phyloP scores from a whole-genome alignment of 202 grass and related monocot genomes.

The Hordeum pubiflorum region DNA sequence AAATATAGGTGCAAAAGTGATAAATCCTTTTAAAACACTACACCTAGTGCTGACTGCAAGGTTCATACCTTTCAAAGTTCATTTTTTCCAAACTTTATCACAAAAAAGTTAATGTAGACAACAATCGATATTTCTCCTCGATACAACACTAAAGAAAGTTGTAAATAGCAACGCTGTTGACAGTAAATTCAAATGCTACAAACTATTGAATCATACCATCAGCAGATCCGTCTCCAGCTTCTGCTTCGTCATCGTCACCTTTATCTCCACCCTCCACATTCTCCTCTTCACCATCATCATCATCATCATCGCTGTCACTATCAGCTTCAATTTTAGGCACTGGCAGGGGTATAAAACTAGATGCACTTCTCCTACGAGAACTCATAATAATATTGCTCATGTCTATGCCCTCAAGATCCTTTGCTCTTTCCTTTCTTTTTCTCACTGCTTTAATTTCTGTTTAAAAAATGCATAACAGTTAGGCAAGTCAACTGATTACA shows the following conservation, averaged over 20 bases:
- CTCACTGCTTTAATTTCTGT: conserved; percentile 89
- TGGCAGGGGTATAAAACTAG: conserved; percentile 64
- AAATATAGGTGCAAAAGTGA: not conserved
- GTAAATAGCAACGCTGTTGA: not conserved
- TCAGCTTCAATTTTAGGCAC: conserved; percentile 55
- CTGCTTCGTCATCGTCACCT: conserved; percentile 36
- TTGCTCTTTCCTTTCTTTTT: conserved; percentile 91
- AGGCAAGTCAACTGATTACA: conserved; percentile 5
- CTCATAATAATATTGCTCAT: conserved; percentile 92
- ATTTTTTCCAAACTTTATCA: not conserved
- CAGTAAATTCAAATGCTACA: not conserved
- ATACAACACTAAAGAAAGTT: not conserved
- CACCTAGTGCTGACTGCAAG: not conserved
- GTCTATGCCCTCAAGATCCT: conserved; percentile 95
- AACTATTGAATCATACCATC: conserved; percentile 34
- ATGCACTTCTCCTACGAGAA: conserved; percentile 63
- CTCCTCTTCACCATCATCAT: conserved; percentile 34
- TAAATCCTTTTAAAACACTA: not conserved
- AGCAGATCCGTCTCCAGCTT: conserved; percentile 37
- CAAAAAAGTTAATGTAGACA: not conserved
- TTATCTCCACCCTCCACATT: conserved; percentile 44
- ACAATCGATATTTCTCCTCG: not conserved
- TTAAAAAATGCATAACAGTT: conserved; percentile 30
- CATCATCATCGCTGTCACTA: conserved; percentile 36
- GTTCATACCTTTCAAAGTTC: not conserved